These are phyloP conservation scores for Didymella keratinophila DNA, from an alignment of 2,329 filamentous ascomycete genomes.

Conservation along the genomic window DNA sequence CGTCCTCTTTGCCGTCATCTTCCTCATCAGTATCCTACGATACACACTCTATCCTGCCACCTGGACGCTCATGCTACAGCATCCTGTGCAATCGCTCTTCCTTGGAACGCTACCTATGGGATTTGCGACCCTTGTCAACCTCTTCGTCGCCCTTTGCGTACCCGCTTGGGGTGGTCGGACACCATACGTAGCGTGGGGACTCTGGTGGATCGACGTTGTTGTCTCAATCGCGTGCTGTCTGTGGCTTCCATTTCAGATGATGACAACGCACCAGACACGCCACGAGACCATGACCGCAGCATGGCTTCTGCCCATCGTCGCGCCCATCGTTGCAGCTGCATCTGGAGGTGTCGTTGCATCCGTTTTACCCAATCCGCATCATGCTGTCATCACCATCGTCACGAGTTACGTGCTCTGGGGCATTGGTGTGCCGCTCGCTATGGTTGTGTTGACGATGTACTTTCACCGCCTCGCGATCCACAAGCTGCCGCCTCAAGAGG, in stretches of 20 bases:
- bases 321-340: slow-evolving; percentile 69
- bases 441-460: slow-evolving; percentile 70
- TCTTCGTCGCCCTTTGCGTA: slow-evolving; percentile 67
- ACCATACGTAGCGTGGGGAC: slow-evolving; percentile 53
- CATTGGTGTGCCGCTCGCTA: slow-evolving; percentile 66
- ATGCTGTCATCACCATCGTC: slow-evolving; percentile 68
- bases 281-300: slow-evolving; percentile 65
- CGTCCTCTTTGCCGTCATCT: slow-evolving; percentile 62
- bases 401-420: slow-evolving; percentile 73
- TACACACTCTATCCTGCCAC: slow-evolving; percentile 72
- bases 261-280: slow-evolving; percentile 38
- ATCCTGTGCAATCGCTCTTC: slow-evolving; percentile 73
- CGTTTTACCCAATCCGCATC: slow-evolving; percentile 61
- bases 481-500: slow-evolving; percentile 69
- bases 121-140: slow-evolving; percentile 72
- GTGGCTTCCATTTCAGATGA: slow-evolving; percentile 43
- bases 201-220: slow-evolving; percentile 60
- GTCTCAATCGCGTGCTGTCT: slow-evolving; percentile 54
- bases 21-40: slow-evolving; percentile 63
- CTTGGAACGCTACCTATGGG: slow-evolving; percentile 73
- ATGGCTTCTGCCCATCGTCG: slow-evolving; percentile 71
- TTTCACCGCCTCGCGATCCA: slow-evolving; percentile 73
- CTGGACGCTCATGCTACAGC: slow-evolving; percentile 70
- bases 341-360: slow-evolving; percentile 69
- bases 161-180: slow-evolving; percentile 65